phyloP scores from a whole-genome alignment of 768 basidiomycete species.

The Russula sp. region DNA sequence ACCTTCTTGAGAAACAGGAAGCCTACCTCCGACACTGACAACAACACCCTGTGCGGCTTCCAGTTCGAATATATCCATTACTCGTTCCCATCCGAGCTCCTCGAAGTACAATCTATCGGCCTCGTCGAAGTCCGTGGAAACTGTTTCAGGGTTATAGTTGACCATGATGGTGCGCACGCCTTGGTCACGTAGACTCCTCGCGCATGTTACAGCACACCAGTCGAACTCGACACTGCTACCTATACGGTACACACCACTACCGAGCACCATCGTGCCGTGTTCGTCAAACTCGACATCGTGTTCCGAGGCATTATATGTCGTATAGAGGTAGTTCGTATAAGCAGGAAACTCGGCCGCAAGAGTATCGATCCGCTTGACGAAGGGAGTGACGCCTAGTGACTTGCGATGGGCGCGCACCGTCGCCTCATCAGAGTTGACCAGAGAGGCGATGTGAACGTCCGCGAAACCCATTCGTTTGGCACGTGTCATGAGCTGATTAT shows the following conservation, averaged over 20 bases:
- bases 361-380: conserved; percentile 99
- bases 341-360: conserved; percentile 98
- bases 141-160: conserved; percentile 99
- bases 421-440: conserved; percentile 71
- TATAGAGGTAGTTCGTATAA: conserved; percentile 98
- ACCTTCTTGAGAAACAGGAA: neutral
- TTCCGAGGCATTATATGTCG: conserved; percentile 94
- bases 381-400: conserved; percentile 83
- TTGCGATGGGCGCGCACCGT: conserved; percentile 83
- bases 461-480: conserved; percentile 97
- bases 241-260: conserved; percentile 97
- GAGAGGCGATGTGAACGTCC: conserved; percentile 85
- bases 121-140: conserved; percentile 99
- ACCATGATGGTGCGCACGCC: conserved; percentile 97
- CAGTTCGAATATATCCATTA: conserved; percentile 99
- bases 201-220: conserved; percentile 99
- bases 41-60: conserved; percentile 91
- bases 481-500: conserved; percentile 72
- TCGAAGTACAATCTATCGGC: conserved; percentile 99
- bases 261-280: conserved; percentile 98
- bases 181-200: conserved; percentile 85
- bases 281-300: conserved; percentile 97
- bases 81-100: conserved; percentile 94
- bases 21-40: conserved; percentile 92
- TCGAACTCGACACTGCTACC: conserved; percentile 99